Evolutionary conservation across 352 stramenopile species (phyloP), one percentile per base, ranked within the genome.

Genomic region (Blastocystis sp.): DNA sequence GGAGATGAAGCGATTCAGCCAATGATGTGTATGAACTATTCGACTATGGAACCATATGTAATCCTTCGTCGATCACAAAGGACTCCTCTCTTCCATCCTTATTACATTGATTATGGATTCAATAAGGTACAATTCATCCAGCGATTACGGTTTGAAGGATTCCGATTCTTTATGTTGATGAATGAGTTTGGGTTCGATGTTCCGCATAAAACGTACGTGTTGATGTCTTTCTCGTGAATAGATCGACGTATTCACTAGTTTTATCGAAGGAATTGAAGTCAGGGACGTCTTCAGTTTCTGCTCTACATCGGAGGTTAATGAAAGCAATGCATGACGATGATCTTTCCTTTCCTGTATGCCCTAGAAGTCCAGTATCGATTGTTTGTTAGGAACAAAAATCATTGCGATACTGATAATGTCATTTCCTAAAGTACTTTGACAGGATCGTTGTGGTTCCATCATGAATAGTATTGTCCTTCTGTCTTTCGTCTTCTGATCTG

Each of bases 31-130:
- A 19, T 54, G 37, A 54, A 49, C 16, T 49, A 75, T 46, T 54
- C 29, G 32, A 54, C 37, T n/a, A 75, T 75, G 65, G 65, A 75
- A 21, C 65, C 65, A 16, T 75, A 75, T 29, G 29, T 54, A 32
- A 75, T 75, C 52, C 16, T 75, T 4, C 2, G 39, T 49, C 65
- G 65, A 27, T 75, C 65, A 2, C 1, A 29, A n/a, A 32, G 6
- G 16, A 49, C 21, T 5, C 65, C 65, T 42, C 29, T 75, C 2
- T 75, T 56, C 19, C 65, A 75, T 29, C 65, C 65, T 12, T 54
- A 56, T 75, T 75, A 54, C 52, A n/a, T 56, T 42, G 37, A 75
- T 19, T 75, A 75, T 46, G 65, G 65, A 37, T 75, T 75, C 37
- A 75, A 75, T 46, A 75, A 75, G 65, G 32, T 54, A 4, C 32